A percentile compares a stretch with the other conserved stretches of the same genome.
These are phyloP conservation scores for Lachnellula suecica DNA, from an alignment of 2,329 filamentous ascomycete genomes.

Conservation along the genomic window DNA sequence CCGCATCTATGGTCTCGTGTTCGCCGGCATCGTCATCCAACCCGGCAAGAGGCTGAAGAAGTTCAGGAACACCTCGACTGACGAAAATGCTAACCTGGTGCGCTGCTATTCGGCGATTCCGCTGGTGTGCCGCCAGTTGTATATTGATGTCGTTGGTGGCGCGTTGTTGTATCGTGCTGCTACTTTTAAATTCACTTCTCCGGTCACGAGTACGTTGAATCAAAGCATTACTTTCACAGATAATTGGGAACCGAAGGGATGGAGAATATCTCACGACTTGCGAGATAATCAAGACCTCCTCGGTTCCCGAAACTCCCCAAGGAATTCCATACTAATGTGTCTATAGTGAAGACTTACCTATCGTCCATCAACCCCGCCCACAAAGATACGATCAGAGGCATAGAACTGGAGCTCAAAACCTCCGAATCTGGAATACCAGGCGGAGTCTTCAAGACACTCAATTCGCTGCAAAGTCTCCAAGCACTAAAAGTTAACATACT, in stretches of 20 bases:
- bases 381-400: neutral
- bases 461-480: neutral
- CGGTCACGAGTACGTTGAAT: too few relatives aligned
- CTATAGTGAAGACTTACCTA: conserved; percentile 10
- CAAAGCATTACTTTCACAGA: too few relatives aligned
- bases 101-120: neutral
- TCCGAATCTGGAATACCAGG: neutral
- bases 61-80: neutral
- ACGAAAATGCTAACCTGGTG: neutral
- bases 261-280: too few relatives aligned
- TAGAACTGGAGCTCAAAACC: neutral
- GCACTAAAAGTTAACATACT: neutral
- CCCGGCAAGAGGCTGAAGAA: conserved; percentile 2
- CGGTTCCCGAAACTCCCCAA: too few relatives aligned
- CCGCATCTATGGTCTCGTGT: conserved; percentile 7
- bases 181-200: conserved; percentile 2
- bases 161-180: conserved; percentile 7
- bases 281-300: too few relatives aligned
- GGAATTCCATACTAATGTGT: too few relatives aligned
- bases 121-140: conserved; percentile 11
- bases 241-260: too few relatives aligned
- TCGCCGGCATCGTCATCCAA: neutral
- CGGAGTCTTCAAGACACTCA: neutral
- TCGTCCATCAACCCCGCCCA: conserved; percentile 13
- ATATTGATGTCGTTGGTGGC: conserved; percentile 15